Base-by-base conservation (phyloP, 345 rosid species). In the Populus pruinosa region DNA sequence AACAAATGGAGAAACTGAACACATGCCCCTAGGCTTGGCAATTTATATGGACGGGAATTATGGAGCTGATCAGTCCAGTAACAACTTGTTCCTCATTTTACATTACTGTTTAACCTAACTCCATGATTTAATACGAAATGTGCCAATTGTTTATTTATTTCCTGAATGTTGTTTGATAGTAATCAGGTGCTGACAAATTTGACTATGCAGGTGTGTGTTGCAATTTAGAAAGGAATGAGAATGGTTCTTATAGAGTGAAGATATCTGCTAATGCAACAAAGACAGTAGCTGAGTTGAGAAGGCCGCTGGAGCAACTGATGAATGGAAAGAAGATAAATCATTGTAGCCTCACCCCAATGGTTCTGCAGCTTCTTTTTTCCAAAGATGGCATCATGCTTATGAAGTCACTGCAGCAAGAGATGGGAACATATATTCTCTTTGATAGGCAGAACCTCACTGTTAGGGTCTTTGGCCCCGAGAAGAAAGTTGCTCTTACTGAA, bases 221-320 rank as follows among this genome's bases (percentile, higher is more conserved):
- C 89, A 64, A 21, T 76, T 33, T 76, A 36, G 91, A 88, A 27
- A 80, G 71, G 79, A 87, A 84, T 76, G 75, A 70, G 17, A 86
- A 77, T 70, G 94, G 97, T 74, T 88, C 93, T 50, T 87, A 82
- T 78, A 89, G 93, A 73, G 77, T 73, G 53, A 88, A 72, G 79
- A 87, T 95, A 66, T 87, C 86, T 75, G 90, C 96, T 77, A 87
- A 86, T 84, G 97, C 94, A 55, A 94, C 94, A 72, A 90, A 83
- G 85, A 88, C 80, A 27, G 90, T 89, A 31, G 94, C 97, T n/a
- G 97, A 90, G 83, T 81, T 91, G 87, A 89, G 97, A 77, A 84
- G 86, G 79, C 90, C 88, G 2, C 88, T 94, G 36, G 98, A 94
- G 85, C 91, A 87, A 84, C 90, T 94, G 68, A 85, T 89, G 86